Percentiles rank a stretch among this genome's conserved stretches.
phyloP scores from a whole-genome alignment of 2,329 filamentous ascomycete genomes.

The Verticillium klebahnii region DNA sequence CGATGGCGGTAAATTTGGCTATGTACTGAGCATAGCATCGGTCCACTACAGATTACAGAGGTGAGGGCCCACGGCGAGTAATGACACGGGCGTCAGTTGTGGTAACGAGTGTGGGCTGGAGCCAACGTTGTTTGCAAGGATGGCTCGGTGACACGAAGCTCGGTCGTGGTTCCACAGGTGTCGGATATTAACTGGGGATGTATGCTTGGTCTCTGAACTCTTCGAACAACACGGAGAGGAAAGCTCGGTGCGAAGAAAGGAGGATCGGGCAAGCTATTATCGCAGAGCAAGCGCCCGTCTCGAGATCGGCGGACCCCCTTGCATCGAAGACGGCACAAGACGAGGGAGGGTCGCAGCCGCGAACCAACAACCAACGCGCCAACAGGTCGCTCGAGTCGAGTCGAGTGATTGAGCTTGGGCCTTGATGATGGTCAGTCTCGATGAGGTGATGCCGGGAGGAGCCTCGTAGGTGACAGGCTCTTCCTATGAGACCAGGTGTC shows the following conservation, averaged over 20 bases:
- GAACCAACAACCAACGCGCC: not conserved
- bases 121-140: not conserved
- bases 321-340: not conserved
- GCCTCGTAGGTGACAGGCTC: not conserved
- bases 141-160: not conserved
- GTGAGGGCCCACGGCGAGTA: not conserved
- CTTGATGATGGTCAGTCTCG: not conserved
- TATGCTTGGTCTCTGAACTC: not conserved
- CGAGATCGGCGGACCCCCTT: not conserved
- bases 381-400: not conserved
- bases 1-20: not conserved
- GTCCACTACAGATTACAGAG: not conserved
- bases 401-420: not conserved
- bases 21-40: not conserved
- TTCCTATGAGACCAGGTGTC: not conserved
- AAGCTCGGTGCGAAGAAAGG: not conserved
- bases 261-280: not conserved
- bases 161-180: not conserved
- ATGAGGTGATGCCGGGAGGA: not conserved
- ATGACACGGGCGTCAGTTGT: not conserved
- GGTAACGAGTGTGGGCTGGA: not conserved
- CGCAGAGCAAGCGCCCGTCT: not conserved
- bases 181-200: not conserved
- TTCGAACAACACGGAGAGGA: not conserved
- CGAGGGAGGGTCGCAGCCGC: not conserved